These are phyloP conservation scores for Lithocarpus polystachyus DNA, from an alignment of 306 rosid genomes.

Conservation along the genomic window DNA sequence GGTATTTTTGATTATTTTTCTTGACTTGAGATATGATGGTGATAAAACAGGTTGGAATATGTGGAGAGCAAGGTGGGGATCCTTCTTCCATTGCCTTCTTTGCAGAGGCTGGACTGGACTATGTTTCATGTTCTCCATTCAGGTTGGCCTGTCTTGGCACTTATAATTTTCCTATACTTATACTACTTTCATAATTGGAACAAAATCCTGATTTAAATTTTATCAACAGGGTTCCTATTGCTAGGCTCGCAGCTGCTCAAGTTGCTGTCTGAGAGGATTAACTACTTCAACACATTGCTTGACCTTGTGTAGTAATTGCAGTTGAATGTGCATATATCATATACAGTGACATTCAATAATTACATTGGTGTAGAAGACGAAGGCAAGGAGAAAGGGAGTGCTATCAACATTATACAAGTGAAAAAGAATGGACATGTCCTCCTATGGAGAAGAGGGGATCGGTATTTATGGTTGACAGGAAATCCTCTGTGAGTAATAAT, in stretches of 20 bases:
- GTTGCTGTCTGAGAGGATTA: slow-evolving; percentile 42
- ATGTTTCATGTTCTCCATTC: slow-evolving; percentile 98
- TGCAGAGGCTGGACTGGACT: slow-evolving; percentile 89
- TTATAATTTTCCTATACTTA: not conserved
- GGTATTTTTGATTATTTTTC: not conserved
- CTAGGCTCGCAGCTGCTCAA: slow-evolving; percentile 98
- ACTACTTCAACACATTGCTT: not conserved
- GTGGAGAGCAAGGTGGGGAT: slow-evolving; percentile 99
- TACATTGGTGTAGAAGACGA: not conserved
- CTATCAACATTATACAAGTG: not conserved
- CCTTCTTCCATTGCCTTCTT: slow-evolving; percentile 96
- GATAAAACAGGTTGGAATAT: slow-evolving; percentile 79
- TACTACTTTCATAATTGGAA: not conserved
- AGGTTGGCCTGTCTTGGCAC: slow-evolving; percentile 39
- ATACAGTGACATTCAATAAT: not conserved
- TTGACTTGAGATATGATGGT: not conserved
- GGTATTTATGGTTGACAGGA: not conserved
- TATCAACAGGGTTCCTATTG: slow-evolving; percentile 83
- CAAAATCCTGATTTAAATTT: slow-evolving; percentile 1
- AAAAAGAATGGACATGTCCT: not conserved
- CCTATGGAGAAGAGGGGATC: not conserved
- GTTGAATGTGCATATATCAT: not conserved
- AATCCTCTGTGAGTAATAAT: not conserved
- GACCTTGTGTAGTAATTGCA: slow-evolving; percentile 4
- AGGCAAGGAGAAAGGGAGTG: not conserved